These are phyloP conservation scores for Pythium phragmitis DNA, from an alignment of 352 stramenopile species.

Conservation along the genomic window DNA sequence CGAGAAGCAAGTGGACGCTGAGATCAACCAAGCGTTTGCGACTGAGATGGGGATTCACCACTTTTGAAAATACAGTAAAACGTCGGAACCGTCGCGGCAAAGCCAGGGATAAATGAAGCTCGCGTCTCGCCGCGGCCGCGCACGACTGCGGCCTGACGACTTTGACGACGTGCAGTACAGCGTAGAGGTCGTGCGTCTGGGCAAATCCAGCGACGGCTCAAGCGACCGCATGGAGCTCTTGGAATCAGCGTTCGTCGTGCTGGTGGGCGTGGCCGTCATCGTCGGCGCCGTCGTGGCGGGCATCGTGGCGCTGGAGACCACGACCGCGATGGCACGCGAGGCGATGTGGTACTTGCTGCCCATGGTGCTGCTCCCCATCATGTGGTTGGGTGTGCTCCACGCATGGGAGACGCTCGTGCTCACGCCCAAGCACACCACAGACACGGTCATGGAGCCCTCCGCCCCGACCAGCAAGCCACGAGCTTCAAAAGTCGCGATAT, in stretches of 20 bases:
- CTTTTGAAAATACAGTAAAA: slow-evolving; percentile 14
- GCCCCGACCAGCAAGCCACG: background rate
- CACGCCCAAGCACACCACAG: background rate
- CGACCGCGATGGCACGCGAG: slow-evolving; percentile 34
- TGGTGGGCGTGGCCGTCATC: slow-evolving; percentile 28
- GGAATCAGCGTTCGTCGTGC: slow-evolving; percentile 36
- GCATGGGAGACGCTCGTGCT: slow-evolving; percentile 43
- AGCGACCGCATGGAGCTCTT: slow-evolving; percentile 32
- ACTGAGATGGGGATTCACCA: slow-evolving; percentile 60
- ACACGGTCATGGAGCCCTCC: background rate
- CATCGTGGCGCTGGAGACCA: slow-evolving; percentile 30
- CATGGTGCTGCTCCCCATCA: slow-evolving; percentile 48
- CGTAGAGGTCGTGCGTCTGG: slow-evolving; percentile 51
- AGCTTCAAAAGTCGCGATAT: slow-evolving; percentile 31
- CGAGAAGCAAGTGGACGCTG: slow-evolving; percentile 64
- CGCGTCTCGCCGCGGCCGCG: background rate
- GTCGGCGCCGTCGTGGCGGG: slow-evolving; percentile 38
- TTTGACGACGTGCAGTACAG: slow-evolving; percentile 68
- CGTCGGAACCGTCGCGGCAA: slow-evolving; percentile 7
- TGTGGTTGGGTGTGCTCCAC: slow-evolving; percentile 46
- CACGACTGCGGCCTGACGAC: slow-evolving; percentile 47
- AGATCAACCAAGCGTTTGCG: slow-evolving; percentile 65
- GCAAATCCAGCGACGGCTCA: slow-evolving; percentile 9
- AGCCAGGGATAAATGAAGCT: slow-evolving; percentile 25
- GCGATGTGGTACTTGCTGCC: slow-evolving; percentile 41